Evolutionary conservation across 2,329 filamentous ascomycete genomes (phyloP), one percentile per base, ranked within the genome.

Genomic region (Leptographium flavum): DNA sequence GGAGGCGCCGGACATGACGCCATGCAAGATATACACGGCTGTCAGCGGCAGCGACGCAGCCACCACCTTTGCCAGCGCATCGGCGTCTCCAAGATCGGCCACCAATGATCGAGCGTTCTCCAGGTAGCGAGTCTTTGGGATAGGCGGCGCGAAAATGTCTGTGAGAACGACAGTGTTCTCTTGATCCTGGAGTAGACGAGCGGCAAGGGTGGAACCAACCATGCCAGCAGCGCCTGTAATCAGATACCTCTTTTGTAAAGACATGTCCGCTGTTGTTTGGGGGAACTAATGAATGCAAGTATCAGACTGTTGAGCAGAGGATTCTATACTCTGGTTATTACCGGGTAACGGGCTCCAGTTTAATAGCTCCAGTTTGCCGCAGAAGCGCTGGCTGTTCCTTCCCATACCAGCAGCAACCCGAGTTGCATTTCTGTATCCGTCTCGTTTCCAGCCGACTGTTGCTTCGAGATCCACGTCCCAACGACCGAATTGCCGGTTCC

Each of bases 1-100:
- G 15, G 74, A 72, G 6, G 74, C 75, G 13, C 71, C 70, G 0
- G 76, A 80, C 77, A 81, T 81, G 64, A 81, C 78, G 50, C 77
- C 77, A 58, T 81, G 77, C 57, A 81, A 74, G 53, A 78, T 64
- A 60, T 76, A 81, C 47, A 73, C 65, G 39, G 71, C 70, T 48
- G 69, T 63, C 4, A 76, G 61, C 1, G 69, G 66, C 23, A 62
- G 59, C 17, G 67, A 64, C 4, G 63, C 62, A 1, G 57, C 56
- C 14, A 74, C 63, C 2, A 79, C 65, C 14, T 49, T 33, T 35
- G 53, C 37, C 10, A 66, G 49, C 50, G 63, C 64, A 17, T 48
- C 45, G 0, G 55, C 48, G 40, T 60, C 56, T 45, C 60, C 58
- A 48, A 69, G 62, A 55, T 81, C 75, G 10, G 71, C 68, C 23